Conservation (phyloP, 2,329 filamentous ascomycete species). For the Saccharata proteae region DNA sequence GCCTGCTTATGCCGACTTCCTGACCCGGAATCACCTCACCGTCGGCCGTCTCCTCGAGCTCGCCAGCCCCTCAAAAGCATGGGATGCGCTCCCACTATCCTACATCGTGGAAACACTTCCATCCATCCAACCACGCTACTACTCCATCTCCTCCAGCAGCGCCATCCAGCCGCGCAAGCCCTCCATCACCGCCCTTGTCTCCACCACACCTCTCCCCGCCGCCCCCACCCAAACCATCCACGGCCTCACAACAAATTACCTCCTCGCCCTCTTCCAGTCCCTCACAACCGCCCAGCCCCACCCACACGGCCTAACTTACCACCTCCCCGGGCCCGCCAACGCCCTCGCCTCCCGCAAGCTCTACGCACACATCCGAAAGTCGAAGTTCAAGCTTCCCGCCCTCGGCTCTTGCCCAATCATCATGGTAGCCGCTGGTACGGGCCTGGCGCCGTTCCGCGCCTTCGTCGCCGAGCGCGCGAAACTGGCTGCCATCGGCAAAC, state of each 20-base stretch:
- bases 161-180: slow-evolving; percentile 23
- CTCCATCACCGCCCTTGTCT: slow-evolving; percentile 28
- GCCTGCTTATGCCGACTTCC: slow-evolving; percentile 21
- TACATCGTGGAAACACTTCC: slow-evolving; percentile 20
- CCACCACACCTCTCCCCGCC: slow-evolving; percentile 18
- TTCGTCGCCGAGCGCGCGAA: slow-evolving; percentile 24
- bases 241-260: slow-evolving; percentile 28
- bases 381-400: slow-evolving; percentile 35
- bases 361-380: slow-evolving; percentile 29
- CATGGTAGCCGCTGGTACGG: slow-evolving; percentile 26
- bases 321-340: slow-evolving; percentile 11
- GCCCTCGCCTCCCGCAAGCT: slow-evolving; percentile 16
- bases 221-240: slow-evolving; percentile 15
- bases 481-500: slow-evolving; percentile 17
- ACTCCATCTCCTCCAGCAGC: slow-evolving; percentile 25
- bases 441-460: slow-evolving; percentile 22
- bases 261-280: slow-evolving; percentile 17
- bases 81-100: slow-evolving; percentile 21
- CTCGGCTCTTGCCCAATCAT: slow-evolving; percentile 34
- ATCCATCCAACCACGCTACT: slow-evolving; percentile 19
- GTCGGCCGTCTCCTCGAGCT: slow-evolving; percentile 26
- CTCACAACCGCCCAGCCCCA: slow-evolving; percentile 10
- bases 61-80: slow-evolving; percentile 15
- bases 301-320: slow-evolving; percentile 9
- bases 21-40: slow-evolving; percentile 22